Percentiles rank a stretch among this genome's conserved stretches.
phyloP scores from a whole-genome alignment of 2,329 filamentous ascomycete species.

The Pyricularia pennisetigena region DNA sequence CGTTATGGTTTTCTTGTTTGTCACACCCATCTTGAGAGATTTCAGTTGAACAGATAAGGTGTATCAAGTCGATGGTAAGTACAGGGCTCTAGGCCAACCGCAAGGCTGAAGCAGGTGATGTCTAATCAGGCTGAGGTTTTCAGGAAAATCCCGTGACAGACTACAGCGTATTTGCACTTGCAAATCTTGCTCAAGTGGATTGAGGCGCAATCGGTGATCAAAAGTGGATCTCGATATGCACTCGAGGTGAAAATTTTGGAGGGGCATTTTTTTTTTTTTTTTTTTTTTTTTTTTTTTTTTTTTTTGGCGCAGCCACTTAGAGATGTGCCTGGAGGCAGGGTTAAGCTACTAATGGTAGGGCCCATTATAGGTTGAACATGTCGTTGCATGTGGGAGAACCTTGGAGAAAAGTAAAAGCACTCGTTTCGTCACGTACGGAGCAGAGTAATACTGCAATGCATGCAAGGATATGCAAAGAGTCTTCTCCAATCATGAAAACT shows the following conservation, averaged over 20 bases:
- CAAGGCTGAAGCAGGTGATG: background rate
- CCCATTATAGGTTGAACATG: background rate
- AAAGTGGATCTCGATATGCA: background rate
- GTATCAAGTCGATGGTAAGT: background rate
- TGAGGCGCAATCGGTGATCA: background rate
- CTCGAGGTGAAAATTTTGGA: background rate
- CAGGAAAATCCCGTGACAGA: background rate
- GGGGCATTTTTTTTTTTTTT: background rate
- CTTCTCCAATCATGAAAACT: background rate
- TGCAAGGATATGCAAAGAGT: background rate
- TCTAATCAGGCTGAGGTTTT: background rate
- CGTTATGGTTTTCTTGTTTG: conserved; percentile 54
- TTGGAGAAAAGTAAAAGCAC: background rate
- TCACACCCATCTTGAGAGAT: conserved; percentile 51
- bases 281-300: background rate
- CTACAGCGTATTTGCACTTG: background rate
- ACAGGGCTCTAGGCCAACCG: background rate
- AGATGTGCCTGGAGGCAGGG: background rate
- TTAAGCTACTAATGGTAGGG: background rate
- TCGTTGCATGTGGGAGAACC: background rate
- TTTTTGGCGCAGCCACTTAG: background rate
- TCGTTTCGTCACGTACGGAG: background rate
- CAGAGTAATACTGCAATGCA: background rate
- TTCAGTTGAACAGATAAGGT: background rate
- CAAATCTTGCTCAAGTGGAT: background rate